Conservation (phyloP, 148 eudicot species). For the Euryodendron excelsum region DNA sequence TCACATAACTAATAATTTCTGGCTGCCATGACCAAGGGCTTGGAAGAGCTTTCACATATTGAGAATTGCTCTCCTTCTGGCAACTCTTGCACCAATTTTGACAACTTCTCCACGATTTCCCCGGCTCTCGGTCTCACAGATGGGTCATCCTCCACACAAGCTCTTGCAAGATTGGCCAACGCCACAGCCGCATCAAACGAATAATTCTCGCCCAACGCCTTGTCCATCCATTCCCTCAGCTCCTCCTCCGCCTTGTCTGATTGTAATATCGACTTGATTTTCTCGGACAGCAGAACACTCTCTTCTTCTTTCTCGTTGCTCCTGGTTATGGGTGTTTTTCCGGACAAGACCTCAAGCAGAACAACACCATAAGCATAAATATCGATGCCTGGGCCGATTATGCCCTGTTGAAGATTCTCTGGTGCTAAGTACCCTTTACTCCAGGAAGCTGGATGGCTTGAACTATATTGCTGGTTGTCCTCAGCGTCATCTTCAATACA, state of each 20-base stretch:
- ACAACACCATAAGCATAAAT: constrained; percentile 75
- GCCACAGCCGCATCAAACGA: constrained; percentile 58
- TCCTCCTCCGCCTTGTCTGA: constrained; percentile 53
- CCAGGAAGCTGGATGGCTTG: too few relatives aligned
- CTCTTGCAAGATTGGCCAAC: constrained; percentile 64
- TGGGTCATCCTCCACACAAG: constrained; percentile 69
- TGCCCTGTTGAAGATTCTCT: constrained; percentile 38
- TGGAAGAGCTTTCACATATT: constrained; percentile 38
- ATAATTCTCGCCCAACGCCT: constrained; percentile 61
- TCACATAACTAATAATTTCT: background rate
- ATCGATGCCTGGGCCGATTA: constrained; percentile 40
- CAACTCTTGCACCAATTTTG: constrained; percentile 61
- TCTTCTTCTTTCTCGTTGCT: constrained; percentile 26
- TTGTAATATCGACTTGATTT: constrained; percentile 43
- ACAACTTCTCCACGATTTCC: constrained; percentile 70
- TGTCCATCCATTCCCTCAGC: constrained; percentile 71
- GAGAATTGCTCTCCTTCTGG: constrained; percentile 35
- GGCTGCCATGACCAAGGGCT: constrained; percentile 31
- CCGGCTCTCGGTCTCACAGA: constrained; percentile 62
- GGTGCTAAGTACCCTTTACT: constrained; percentile 79
- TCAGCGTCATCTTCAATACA: constrained; percentile 28
- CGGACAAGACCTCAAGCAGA: constrained; percentile 70
- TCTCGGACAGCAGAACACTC: constrained; percentile 27
- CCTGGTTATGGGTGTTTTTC: constrained; percentile 46
- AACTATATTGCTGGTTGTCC: constrained; percentile 32